Evolutionary conservation across 2,329 filamentous ascomycete species (phyloP).

Genomic region (Beauveria varroae): DNA sequence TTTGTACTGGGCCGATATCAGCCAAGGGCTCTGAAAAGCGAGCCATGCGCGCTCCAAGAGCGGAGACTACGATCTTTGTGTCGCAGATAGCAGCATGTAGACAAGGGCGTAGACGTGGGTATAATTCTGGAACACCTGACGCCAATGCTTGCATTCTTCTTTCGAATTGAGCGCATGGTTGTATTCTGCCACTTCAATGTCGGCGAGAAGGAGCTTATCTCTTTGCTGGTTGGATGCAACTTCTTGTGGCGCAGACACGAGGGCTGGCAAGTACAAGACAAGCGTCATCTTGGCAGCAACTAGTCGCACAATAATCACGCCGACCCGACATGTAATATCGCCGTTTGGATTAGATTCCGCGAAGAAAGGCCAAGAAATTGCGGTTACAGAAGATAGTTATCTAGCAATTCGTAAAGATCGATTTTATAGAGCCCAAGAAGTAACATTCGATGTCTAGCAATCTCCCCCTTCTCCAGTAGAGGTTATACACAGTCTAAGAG

Average conservation of each 20-base stretch:
- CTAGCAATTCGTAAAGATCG: too few relatives aligned
- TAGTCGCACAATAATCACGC: conserved; percentile 31
- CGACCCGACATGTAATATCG: conserved; percentile 31
- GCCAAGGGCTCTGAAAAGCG: conserved; percentile 36
- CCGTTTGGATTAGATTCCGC: conserved; percentile 20
- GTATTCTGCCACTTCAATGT: conserved; percentile 49
- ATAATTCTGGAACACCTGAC: conserved; percentile 53
- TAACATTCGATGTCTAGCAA: too few relatives aligned
- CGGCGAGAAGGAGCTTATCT: conserved; percentile 39
- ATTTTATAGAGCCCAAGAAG: too few relatives aligned
- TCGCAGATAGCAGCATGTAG: conserved; percentile 45
- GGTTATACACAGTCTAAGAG: too few relatives aligned
- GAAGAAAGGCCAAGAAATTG: too few relatives aligned
- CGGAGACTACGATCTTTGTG: conserved; percentile 37
- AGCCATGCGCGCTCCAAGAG: conserved; percentile 40
- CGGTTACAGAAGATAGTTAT: too few relatives aligned
- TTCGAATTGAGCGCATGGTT: conserved; percentile 47
- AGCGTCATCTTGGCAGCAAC: conserved; percentile 48
- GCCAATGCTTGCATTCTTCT: conserved; percentile 40
- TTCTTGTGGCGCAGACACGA: conserved; percentile 34
- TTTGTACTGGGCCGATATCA: conserved; percentile 27
- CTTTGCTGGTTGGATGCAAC: conserved; percentile 31
- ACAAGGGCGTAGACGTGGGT: conserved; percentile 53
- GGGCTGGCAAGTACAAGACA: conserved; percentile 43
- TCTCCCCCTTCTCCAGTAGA: too few relatives aligned